These are phyloP conservation scores for Microthlaspi erraticum DNA, from an alignment of 345 rosid species.

Conservation along the genomic window DNA sequence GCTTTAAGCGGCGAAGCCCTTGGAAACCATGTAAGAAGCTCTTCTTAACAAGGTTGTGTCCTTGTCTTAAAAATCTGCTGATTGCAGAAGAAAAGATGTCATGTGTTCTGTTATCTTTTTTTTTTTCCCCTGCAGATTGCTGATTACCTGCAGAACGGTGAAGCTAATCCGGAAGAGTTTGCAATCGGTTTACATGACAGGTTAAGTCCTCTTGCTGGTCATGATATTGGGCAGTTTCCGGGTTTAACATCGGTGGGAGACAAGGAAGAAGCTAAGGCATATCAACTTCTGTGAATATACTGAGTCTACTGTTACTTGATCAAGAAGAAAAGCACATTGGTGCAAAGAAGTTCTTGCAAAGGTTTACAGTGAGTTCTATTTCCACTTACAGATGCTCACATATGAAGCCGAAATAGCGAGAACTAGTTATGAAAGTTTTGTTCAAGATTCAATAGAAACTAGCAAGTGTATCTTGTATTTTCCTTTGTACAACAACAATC, in stretches of 20 bases:
- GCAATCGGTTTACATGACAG: constrained; percentile 68
- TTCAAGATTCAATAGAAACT: not conserved
- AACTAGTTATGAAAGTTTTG: constrained; percentile 27
- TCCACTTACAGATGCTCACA: not conserved
- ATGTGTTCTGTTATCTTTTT: constrained; percentile 5
- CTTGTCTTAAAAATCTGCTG: not conserved
- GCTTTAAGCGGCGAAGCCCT: constrained; percentile 87
- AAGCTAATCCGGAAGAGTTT: constrained; percentile 61
- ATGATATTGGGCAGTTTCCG: constrained; percentile 83
- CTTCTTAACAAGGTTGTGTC: not conserved
- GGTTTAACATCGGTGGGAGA: constrained; percentile 49
- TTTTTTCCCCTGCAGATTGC: constrained; percentile 57
- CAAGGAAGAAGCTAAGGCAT: constrained; percentile 39
- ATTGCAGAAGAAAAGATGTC: constrained; percentile 4
- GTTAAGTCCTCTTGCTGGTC: constrained; percentile 57
- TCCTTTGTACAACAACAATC: no score
- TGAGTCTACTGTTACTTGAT: constrained; percentile 7
- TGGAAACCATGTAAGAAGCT: constrained; percentile 67
- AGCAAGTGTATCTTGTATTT: no score
- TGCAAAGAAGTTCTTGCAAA: constrained; percentile 14
- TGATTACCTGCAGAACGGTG: constrained; percentile 61
- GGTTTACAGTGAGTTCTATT: constrained; percentile 7
- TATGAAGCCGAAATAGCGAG: no score
- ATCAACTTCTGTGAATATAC: constrained; percentile 47
- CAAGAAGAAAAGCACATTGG: constrained; percentile 18